Base-by-base conservation (phyloP, 495 filamentous ascomycete genomes). In the Podospora didyma region DNA sequence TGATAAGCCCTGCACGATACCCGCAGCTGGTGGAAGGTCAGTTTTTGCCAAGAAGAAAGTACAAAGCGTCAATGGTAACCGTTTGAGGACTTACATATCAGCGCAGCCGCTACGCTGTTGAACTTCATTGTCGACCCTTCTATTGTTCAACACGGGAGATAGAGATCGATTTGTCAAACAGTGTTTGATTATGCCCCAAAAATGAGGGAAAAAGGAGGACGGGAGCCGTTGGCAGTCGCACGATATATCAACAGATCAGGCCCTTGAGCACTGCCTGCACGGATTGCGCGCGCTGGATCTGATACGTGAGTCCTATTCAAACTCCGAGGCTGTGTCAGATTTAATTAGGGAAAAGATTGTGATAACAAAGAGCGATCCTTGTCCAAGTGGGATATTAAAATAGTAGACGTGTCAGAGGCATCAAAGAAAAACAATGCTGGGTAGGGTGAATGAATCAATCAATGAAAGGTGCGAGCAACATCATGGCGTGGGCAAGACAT, bases 51-150 rank as follows among this genome's bases (percentile, higher is more conserved):
- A 17, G 3, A 20, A 7, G 5, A 46, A 1, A n/a, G 16, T 14
- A 53, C 26, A 6, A 26, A 6, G 58, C 63, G n/a, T 22, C 31
- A n/a, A 41, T 10, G 34, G 34, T 22, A 11, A 20, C 28, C 21
- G 49, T 12, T 2, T 20, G n/a, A 24, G 14, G 10, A 58, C 56
- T 53, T 58, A 69, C 66, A 57, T 31, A 50, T 19, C 16, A 69
- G 44, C 11, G 59, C 62, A 17, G 56, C 44, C 17, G 49, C 56
- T 41, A 58, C 11, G 17, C 12, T 46, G 11, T 17, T 24, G 23
- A 9, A 0, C 22, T 50, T 67, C 62, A 62, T 67, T 31, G 26
- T 31, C 26, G 3, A 9, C 26, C 26, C 19, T 49, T 57, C 20
- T 14, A 12, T 45, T 19, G 26, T 31, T 31, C 26, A 31, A 3